Conservation (phyloP, 2,329 filamentous ascomycete genomes). For the Tolypocladium nubicola region DNA sequence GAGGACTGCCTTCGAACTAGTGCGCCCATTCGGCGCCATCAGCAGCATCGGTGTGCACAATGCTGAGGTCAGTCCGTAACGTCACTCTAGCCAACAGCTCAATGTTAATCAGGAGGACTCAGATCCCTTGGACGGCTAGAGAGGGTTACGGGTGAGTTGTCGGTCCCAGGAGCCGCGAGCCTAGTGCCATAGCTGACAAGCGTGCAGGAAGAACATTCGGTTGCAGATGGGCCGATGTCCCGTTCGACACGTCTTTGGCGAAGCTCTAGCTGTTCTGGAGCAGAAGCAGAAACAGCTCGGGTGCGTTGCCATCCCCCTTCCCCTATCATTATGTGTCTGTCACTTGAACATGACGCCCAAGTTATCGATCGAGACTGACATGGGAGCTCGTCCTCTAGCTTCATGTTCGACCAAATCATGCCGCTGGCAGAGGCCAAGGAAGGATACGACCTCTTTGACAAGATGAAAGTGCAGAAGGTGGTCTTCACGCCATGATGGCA, state of each 20-base stretch:
- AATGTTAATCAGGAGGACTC: not conserved
- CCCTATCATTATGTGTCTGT: not conserved
- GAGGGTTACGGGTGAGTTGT: conserved; percentile 45
- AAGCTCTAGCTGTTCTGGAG: conserved; percentile 53
- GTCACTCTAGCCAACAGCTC: not conserved
- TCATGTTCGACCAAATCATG: conserved; percentile 71
- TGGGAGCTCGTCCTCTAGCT: conserved; percentile 31
- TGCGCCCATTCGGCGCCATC: conserved; percentile 63
- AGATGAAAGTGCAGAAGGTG: conserved; percentile 65
- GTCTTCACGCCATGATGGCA: conserved; percentile 44
- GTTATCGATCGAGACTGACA: not conserved
- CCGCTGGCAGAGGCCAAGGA: conserved; percentile 54
- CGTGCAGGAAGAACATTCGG: conserved; percentile 54
- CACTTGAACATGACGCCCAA: not conserved
- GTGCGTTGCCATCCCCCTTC: conserved; percentile 31
- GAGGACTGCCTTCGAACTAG: conserved; percentile 58
- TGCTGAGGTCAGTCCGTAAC: conserved; percentile 39
- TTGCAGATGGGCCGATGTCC: conserved; percentile 70
- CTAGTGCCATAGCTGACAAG: conserved; percentile 11
- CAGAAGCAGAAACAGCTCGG: conserved; percentile 56
- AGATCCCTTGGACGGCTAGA: conserved; percentile 57
- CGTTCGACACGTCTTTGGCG: conserved; percentile 57
- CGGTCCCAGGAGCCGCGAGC: not conserved
- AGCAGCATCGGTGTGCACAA: conserved; percentile 71
- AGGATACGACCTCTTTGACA: conserved; percentile 62